Evolutionary conservation across 306 rosid genomes (phyloP).

Genomic region (Arachis stenosperma): DNA sequence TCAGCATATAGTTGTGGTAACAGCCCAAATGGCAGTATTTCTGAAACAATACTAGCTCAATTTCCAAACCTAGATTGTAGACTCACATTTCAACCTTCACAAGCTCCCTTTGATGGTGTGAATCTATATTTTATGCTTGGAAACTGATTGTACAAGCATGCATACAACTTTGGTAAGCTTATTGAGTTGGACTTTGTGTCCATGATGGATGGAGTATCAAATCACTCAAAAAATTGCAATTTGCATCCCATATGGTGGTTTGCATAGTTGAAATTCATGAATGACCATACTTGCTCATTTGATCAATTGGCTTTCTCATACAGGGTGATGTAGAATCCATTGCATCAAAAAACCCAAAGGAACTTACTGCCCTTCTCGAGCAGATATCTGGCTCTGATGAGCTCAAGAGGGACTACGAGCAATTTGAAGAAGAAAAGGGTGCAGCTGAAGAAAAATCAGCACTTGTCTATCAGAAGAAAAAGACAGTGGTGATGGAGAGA

Average conservation of each 20-base stretch:
- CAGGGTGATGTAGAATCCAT: constrained; percentile 99
- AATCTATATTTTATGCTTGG: neutral
- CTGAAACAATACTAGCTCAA: too few species aligned
- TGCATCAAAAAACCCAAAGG: constrained; percentile 96
- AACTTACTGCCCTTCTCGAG: constrained; percentile 86
- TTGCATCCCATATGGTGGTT: constrained; percentile 14
- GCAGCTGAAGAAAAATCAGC: constrained; percentile 93
- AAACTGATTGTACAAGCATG: neutral
- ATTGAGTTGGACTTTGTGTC: neutral
- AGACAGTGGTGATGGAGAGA: constrained; percentile 86
- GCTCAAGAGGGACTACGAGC: constrained; percentile 82
- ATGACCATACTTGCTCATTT: constrained; percentile 14
- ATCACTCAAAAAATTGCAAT: neutral
- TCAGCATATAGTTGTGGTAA: neutral
- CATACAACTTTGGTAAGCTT: neutral
- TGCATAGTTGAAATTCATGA: constrained; percentile 16
- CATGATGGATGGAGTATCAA: neutral
- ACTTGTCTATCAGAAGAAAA: constrained; percentile 82
- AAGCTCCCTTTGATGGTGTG: neutral
- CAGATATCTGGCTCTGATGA: constrained; percentile 98
- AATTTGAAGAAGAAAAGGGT: constrained; percentile 82
- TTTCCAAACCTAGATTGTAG: too few species aligned
- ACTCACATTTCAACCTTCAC: too few species aligned
- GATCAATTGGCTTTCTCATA: constrained; percentile 24
- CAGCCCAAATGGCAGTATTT: neutral